Evolutionary conservation across 208 protist species (phyloP).

Genomic region (Acanthamoeba comandoni): DNA sequence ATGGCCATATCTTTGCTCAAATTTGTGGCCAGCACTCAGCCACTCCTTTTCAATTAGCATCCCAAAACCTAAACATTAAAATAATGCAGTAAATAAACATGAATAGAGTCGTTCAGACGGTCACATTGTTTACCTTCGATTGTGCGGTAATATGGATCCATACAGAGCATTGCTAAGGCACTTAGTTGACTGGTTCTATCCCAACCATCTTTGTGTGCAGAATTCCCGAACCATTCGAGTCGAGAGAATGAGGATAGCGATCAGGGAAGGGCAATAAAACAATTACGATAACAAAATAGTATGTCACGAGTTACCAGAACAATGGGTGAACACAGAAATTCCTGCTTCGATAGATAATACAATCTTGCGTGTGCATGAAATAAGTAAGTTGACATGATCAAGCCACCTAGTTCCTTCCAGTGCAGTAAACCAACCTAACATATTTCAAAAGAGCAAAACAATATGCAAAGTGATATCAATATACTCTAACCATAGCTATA

Average conservation of each 20-base stretch:
- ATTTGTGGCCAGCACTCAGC: slow-evolving; percentile 95
- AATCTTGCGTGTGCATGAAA: slow-evolving; percentile 31
- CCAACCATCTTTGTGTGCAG: slow-evolving; percentile 92
- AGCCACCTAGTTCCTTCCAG: slow-evolving; percentile 43
- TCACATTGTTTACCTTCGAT: slow-evolving; percentile 88
- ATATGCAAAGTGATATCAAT: background rate
- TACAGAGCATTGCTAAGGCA: slow-evolving; percentile 90
- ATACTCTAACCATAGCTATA: no score
- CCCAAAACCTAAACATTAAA: slow-evolving; percentile 88
- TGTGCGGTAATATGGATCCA: slow-evolving; percentile 96
- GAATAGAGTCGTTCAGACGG: background rate
- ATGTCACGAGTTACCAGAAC: slow-evolving; percentile 9
- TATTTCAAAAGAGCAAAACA: background rate
- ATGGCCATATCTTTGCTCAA: slow-evolving; percentile 89
- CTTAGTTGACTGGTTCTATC: slow-evolving; percentile 92
- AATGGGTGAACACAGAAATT: slow-evolving; percentile 53
- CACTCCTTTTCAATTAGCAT: slow-evolving; percentile 95
- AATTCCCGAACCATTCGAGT: no score
- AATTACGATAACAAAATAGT: background rate
- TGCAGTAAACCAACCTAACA: slow-evolving; percentile 8
- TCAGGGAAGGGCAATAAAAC: slow-evolving; percentile 11
- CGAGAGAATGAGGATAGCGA: no score
- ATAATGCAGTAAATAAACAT: background rate
- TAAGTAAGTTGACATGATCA: slow-evolving; percentile 26
- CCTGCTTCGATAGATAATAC: slow-evolving; percentile 39